Conservation (phyloP, 1,284 basidiomycete species). For the Gymnopus androsaceus region DNA sequence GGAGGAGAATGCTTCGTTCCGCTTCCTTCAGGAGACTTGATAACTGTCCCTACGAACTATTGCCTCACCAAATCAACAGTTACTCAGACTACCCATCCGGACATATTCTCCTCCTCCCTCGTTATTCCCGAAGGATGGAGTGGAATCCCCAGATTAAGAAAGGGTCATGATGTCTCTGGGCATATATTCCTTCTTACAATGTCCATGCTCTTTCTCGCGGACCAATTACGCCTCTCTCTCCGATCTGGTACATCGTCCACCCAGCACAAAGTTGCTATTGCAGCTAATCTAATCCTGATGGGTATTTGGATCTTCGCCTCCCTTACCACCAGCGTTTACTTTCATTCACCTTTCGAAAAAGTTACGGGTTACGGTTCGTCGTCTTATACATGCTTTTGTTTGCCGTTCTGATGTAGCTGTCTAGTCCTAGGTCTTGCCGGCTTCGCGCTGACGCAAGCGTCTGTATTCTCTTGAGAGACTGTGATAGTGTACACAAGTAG, state of each 20-base stretch:
- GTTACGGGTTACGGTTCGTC: conserved; percentile 79
- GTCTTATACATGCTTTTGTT: neutral
- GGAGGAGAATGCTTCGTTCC: conserved; percentile 82
- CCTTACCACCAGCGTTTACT: conserved; percentile 85
- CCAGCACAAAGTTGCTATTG: conserved; percentile 49
- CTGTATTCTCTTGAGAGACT: conserved; percentile 12
- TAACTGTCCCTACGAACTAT: conserved; percentile 59
- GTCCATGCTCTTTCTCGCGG: conserved; percentile 76
- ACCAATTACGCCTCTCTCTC: conserved; percentile 66
- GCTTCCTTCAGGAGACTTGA: conserved; percentile 56
- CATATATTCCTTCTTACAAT: conserved; percentile 92
- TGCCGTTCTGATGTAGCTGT: neutral
- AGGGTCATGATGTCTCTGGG: conserved; percentile 92
- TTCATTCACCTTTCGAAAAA: conserved; percentile 85
- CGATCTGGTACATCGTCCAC: conserved; percentile 38
- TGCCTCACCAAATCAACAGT: conserved; percentile 58
- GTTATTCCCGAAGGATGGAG: conserved; percentile 44
- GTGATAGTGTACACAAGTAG: neutral
- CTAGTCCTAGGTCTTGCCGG: conserved; percentile 46
- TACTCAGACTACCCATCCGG: conserved; percentile 62
- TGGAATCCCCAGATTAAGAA: conserved; percentile 59
- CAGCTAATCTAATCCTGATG: conserved; percentile 52
- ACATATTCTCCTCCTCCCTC: conserved; percentile 55
- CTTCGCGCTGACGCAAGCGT: conserved; percentile 38
- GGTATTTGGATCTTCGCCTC: conserved; percentile 75